A percentile compares a stretch with the other conserved stretches of the same genome.
Conservation (phyloP, 1,284 basidiomycete species). For the Ganoderma leucocontextum region DNA sequence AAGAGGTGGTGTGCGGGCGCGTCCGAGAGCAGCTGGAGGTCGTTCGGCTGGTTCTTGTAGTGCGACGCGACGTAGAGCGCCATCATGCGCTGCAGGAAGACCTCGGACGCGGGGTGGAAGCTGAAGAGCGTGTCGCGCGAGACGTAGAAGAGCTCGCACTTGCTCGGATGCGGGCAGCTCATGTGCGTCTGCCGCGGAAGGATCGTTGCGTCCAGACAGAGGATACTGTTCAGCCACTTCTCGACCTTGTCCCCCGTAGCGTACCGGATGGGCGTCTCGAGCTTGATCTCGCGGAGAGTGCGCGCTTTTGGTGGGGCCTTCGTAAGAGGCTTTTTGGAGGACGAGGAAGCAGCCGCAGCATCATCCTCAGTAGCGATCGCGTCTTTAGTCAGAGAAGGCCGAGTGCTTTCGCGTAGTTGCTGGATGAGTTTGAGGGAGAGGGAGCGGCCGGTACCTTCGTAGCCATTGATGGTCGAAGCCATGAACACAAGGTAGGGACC, state of each 20-base stretch:
- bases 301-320: constrained; percentile 76
- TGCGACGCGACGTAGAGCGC: constrained; percentile 96
- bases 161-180: constrained; percentile 92
- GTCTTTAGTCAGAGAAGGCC: constrained; percentile 74
- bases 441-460: constrained; percentile 98
- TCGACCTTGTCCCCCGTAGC: constrained; percentile 89
- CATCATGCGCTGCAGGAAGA: constrained; percentile 99
- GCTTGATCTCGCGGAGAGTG: constrained; percentile 91
- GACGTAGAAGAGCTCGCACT: constrained; percentile 96
- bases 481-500: constrained; percentile 99
- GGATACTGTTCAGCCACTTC: constrained; percentile 91
- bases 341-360: constrained; percentile 49
- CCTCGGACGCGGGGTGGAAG: constrained; percentile 96
- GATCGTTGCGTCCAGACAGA: constrained; percentile 94
- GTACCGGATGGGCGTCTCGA: constrained; percentile 96
- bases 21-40: constrained; percentile 95
- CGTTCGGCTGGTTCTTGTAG: constrained; percentile 99
- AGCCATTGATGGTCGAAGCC: constrained; percentile 98
- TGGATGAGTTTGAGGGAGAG: constrained; percentile 98
- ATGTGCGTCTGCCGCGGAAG: constrained; percentile 68
- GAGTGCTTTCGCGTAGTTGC: constrained; percentile 91
- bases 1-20: constrained; percentile 98
- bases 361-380: constrained; percentile 57
- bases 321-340: constrained; percentile 58
- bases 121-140: constrained; percentile 97